Percentiles rank a stretch among this genome's conserved stretches.
Conservation (phyloP, 306 rosid genomes). For the Gastrolobium bilobum region DNA sequence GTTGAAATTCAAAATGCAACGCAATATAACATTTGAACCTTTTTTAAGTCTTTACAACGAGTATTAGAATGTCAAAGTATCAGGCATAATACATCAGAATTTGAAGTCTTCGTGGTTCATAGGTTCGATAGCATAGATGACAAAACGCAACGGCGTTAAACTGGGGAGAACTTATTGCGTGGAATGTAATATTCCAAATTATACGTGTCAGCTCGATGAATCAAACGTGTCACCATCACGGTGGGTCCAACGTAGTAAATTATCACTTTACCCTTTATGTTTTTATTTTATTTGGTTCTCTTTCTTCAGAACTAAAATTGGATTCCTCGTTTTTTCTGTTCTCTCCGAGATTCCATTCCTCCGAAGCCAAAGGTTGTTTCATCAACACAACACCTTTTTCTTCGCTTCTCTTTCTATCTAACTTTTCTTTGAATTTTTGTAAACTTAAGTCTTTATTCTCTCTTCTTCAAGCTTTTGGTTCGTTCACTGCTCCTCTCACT, state of each 20-base stretch:
- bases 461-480: not conserved
- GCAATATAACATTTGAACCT: too few relatives aligned
- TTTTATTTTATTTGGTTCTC: not conserved
- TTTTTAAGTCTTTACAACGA: too few relatives aligned
- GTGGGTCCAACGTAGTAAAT: not conserved
- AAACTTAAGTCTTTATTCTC: not conserved
- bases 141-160: too few relatives aligned
- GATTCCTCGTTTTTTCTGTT: not conserved
- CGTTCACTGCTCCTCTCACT: slow-evolving; percentile 10
- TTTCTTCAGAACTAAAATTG: too few relatives aligned
- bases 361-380: slow-evolving; percentile 35
- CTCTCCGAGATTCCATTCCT: slow-evolving; percentile 27
- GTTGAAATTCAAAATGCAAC: too few relatives aligned
- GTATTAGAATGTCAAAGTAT: too few relatives aligned
- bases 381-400: slow-evolving; percentile 8
- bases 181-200: not conserved
- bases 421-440: not conserved
- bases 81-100: too few relatives aligned
- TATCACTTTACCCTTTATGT: slow-evolving; percentile 8
- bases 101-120: too few relatives aligned
- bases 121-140: too few relatives aligned
- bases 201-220: slow-evolving; percentile 26
- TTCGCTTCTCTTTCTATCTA: not conserved
- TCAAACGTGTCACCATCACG: not conserved
- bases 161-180: not conserved